A percentile compares a stretch with the other conserved stretches of the same genome.
These are phyloP conservation scores for Aspergillus hiratsukae DNA, from an alignment of 2,329 filamentous ascomycete species.

Conservation along the genomic window DNA sequence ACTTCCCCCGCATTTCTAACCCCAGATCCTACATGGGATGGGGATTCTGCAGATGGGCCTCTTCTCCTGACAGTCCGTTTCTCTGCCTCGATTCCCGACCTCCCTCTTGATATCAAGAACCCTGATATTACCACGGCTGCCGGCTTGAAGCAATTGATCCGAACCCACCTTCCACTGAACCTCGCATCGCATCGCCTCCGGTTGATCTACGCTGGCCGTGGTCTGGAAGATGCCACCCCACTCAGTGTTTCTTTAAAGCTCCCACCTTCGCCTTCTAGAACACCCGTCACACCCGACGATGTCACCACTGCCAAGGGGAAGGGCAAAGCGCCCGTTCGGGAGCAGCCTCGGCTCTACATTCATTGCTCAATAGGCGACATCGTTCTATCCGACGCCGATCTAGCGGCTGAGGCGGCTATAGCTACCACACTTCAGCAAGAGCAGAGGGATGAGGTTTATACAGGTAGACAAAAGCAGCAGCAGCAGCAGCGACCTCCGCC, in stretches of 20 bases:
- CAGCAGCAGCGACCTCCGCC: slow-evolving; percentile 16
- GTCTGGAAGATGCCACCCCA: slow-evolving; percentile 69
- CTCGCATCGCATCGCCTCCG: slow-evolving; percentile 69
- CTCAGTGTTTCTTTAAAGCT: slow-evolving; percentile 65
- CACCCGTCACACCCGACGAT: slow-evolving; percentile 22
- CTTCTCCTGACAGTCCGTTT: slow-evolving; percentile 86
- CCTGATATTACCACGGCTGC: slow-evolving; percentile 68
- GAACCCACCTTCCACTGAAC: slow-evolving; percentile 60
- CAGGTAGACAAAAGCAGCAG: slow-evolving; percentile 7
- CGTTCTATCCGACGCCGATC: slow-evolving; percentile 62
- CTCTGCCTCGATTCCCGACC: slow-evolving; percentile 76
- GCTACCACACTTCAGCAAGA: slow-evolving; percentile 26
- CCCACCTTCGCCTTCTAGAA: slow-evolving; percentile 52
- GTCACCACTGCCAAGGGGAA: slow-evolving; percentile 14
- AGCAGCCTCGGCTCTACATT: slow-evolving; percentile 66
- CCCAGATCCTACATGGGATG: slow-evolving; percentile 5
- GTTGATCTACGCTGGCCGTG: slow-evolving; percentile 84
- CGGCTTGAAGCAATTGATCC: slow-evolving; percentile 77
- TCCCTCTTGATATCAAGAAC: slow-evolving; percentile 68
- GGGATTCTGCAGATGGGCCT: slow-evolving; percentile 10
- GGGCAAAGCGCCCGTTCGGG: slow-evolving; percentile 55
- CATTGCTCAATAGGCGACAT: slow-evolving; percentile 87
- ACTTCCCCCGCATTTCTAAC: slow-evolving; percentile 13
- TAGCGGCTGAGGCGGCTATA: slow-evolving; percentile 60
- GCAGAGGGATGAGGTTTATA: slow-evolving; percentile 6